Evolutionary conservation across 148 eudicot genomes (phyloP), one percentile per base, ranked within the genome.

Genomic region (Heliamphora exappendiculata): DNA sequence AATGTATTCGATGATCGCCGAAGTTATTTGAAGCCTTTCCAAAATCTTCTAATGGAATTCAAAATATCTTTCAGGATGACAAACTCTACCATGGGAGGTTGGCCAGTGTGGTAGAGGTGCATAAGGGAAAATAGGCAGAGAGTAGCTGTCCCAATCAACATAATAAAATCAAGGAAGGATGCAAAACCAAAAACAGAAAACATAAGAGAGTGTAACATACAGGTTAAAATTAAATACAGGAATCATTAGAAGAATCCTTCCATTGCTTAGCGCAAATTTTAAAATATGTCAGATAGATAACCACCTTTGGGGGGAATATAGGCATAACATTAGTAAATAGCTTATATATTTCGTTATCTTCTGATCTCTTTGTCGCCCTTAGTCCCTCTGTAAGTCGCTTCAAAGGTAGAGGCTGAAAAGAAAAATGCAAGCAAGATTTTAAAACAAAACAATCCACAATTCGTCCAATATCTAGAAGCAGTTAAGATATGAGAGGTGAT

Each of bases 361-460:
- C 93, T 28, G 98, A 82, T 85, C 85, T 86, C 85, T 89, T 91
- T 26, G 83, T 79, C 60, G 87, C 81, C 81, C 84, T 91, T n/a
- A 96, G 84, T 77, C 96, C 97, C 78, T 95, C 99, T 12, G 96
- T 86, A 76, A 96, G 91, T 80, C 84, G 91, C 85, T 88, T 91
- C 76, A 96, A 73, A 39, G 97, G 82, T 42, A 93, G 98, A 74
- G 99, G 99, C 99, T 96, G 91, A 44, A 76, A 78, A 80, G 55
- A 42, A 67, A 67, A 73, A 66, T 26, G 54, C 34, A 80, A 80
- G 41, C 24, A 8, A 45, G 67, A n/a, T 50, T 42, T 22, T 45
- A 41, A 34, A 53, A 75, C 7, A 51, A 67, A 54, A 39, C 29
- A 19, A 17, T 37, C 41, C 49, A 28, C 9, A 53, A 1, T 22